A percentile compares a stretch with the other conserved stretches of the same genome.
phyloP scores from a whole-genome alignment of 1,139 yeast genomes.

The Pichia sp. region DNA sequence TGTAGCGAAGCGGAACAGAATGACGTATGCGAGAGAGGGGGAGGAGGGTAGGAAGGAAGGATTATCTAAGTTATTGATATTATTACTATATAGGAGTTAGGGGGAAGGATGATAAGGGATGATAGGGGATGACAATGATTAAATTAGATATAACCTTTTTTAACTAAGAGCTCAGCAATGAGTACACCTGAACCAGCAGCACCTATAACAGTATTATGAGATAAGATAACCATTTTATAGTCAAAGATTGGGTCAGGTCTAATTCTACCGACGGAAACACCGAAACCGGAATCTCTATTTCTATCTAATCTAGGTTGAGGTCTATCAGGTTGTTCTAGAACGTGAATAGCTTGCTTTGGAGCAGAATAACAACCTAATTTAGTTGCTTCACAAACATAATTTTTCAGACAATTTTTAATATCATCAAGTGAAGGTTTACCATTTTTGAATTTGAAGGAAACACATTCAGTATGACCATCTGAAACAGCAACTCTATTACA shows the following conservation, averaged over 20 bases:
- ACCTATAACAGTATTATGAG: conserved; percentile 95
- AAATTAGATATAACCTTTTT: conserved; percentile 61
- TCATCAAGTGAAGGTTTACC: conserved; percentile 79
- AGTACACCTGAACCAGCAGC: conserved; percentile 99
- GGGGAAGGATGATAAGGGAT: too few species aligned
- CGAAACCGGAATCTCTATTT: conserved; percentile 89
- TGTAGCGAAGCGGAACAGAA: too few species aligned
- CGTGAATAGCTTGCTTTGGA: conserved; percentile 86
- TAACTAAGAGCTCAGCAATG: conserved; percentile 83
- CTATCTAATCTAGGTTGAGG: conserved; percentile 99
- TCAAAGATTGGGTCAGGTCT: conserved; percentile 92
- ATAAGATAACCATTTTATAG: conserved; percentile 89
- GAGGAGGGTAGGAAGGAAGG: too few species aligned
- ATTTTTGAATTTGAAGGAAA: conserved; percentile 73
- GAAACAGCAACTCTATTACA: conserved; percentile 96
- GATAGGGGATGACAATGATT: too few species aligned
- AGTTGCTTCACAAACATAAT: conserved; percentile 80
- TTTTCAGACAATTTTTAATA: conserved; percentile 60
- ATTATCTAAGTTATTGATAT: too few species aligned
- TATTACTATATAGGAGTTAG: too few species aligned
- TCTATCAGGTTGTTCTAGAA: conserved; percentile 82
- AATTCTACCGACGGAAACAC: conserved; percentile 91
- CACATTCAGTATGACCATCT: conserved; percentile 97
- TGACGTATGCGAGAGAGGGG: too few species aligned
- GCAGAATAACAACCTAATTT: conserved; percentile 80